Evolutionary conservation across 2,329 filamentous ascomycete species (phyloP).

Genomic region (Aspergillus sp.): DNA sequence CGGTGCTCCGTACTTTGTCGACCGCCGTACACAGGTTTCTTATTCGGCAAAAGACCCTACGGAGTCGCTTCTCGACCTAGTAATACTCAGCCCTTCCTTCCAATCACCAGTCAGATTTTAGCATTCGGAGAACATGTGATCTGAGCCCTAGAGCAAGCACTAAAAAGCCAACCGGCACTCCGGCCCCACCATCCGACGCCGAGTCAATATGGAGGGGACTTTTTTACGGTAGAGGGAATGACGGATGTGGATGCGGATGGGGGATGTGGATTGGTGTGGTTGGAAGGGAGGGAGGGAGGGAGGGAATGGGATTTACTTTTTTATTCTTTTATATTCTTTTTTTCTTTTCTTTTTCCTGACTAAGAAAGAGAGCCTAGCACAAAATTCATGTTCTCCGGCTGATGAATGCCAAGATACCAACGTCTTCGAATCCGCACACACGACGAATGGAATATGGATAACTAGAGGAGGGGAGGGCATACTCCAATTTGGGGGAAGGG

Average conservation of each 20-base stretch:
- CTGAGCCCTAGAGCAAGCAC: slow-evolving; percentile 16
- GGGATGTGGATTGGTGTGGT: too few species aligned
- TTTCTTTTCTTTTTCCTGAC: background rate
- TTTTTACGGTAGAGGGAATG: background rate
- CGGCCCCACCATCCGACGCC: slow-evolving; percentile 33
- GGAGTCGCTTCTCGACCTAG: background rate
- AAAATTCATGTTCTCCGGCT: background rate
- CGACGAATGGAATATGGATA: background rate
- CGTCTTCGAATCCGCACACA: background rate
- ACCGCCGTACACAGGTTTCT: too few species aligned
- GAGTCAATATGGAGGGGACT: slow-evolving; percentile 11
- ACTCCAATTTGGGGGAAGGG: background rate
- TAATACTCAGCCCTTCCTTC: background rate
- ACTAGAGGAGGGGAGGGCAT: background rate
- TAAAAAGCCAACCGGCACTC: slow-evolving; percentile 12
- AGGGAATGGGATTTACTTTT: background rate
- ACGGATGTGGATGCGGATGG: background rate
- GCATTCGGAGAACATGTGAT: slow-evolving; percentile 19
- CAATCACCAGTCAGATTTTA: slow-evolving; percentile 14
- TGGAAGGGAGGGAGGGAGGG: too few species aligned
- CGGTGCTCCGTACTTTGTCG: too few species aligned
- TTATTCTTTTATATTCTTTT: too few species aligned
- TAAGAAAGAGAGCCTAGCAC: background rate
- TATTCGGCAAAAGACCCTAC: background rate
- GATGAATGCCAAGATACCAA: background rate